Base-by-base conservation (phyloP, 495 filamentous ascomycete species). In the Penicillium ochrochloron region DNA sequence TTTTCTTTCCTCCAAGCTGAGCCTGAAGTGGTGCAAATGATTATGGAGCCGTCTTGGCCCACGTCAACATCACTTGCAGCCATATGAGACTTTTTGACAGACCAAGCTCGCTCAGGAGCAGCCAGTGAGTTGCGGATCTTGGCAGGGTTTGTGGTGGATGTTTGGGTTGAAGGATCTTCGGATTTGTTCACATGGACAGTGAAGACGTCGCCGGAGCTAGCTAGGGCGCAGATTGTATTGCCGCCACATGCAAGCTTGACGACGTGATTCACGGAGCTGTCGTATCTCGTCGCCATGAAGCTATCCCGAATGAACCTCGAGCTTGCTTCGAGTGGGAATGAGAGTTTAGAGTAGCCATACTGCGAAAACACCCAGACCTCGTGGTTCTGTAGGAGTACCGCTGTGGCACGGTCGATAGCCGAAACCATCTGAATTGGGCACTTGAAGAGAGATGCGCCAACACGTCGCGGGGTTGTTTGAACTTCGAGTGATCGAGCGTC, bases 331-430 rank as follows among this genome's bases (percentile, higher is more conserved):
- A 91, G 79, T 0, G 93, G 91, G 65, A 97, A 94, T 19, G 85
- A 86, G 17, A 99, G 80, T 57, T 90, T 92, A 14, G 91, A 89
- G 70, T 96, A 97, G 3, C 94, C 95, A 70, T 94, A 97, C 53
- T 93, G 94, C 0, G 92, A 93, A 70, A 99, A 94, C 0, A 99
- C 88, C 81, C 89, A 96, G 33, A 98, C 92, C 39, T 94, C 91
- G 67, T 91, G 87, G 68, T 91, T 96, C 56, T 92, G 89, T 4
- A 99, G 85, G 41, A 99, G 78, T 61, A 94, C 87, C 8, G 90
- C 86, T 1, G 95, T 97, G 29, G 95, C 94, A 63, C 88, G 90
- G 68, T 97, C 94, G 59, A 96, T 97, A 14, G 95, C 95, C 4
- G 92, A 89, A 0, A 95, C 90, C 76, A 89, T 90, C 39, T 81